phyloP scores from a whole-genome alignment of 495 filamentous ascomycete genomes.

The Aspergillus nanangensis region DNA sequence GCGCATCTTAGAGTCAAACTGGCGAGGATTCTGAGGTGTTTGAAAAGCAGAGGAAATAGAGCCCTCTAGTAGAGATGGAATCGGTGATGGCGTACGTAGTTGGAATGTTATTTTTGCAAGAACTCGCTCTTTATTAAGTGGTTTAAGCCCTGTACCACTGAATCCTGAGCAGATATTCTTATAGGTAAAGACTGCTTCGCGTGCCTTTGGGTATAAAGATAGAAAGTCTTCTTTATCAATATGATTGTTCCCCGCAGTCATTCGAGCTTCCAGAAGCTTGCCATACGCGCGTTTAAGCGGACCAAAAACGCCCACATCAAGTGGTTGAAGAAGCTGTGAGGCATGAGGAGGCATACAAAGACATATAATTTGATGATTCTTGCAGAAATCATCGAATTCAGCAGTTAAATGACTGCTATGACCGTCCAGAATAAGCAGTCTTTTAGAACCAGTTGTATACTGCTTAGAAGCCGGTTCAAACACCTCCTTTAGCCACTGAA shows the following conservation, averaged over 20 bases:
- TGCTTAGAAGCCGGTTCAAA: conserved; percentile 16
- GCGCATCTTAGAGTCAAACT: not conserved
- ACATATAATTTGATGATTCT: conserved; percentile 13
- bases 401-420: conserved; percentile 19
- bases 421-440: conserved; percentile 23
- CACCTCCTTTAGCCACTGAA: conserved; percentile 15
- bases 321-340: conserved; percentile 23
- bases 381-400: conserved; percentile 16
- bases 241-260: conserved; percentile 7
- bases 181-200: conserved; percentile 1
- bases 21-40: conserved; percentile 5
- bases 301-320: conserved; percentile 25
- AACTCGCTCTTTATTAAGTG: not conserved
- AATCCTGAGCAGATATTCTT: conserved; percentile 10
- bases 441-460: conserved; percentile 8
- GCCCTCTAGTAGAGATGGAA: conserved; percentile 2
- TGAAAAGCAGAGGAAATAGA: conserved; percentile 5
- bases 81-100: not conserved
- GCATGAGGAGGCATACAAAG: conserved; percentile 20
- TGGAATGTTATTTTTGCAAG: not conserved
- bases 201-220: not conserved
- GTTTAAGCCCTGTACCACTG: conserved; percentile 8
- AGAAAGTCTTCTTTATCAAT: conserved; percentile 14
- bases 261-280: conserved; percentile 5
- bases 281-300: conserved; percentile 18